Conservation (phyloP, 345 rosid genomes). For the Gossypium longicalyx region DNA sequence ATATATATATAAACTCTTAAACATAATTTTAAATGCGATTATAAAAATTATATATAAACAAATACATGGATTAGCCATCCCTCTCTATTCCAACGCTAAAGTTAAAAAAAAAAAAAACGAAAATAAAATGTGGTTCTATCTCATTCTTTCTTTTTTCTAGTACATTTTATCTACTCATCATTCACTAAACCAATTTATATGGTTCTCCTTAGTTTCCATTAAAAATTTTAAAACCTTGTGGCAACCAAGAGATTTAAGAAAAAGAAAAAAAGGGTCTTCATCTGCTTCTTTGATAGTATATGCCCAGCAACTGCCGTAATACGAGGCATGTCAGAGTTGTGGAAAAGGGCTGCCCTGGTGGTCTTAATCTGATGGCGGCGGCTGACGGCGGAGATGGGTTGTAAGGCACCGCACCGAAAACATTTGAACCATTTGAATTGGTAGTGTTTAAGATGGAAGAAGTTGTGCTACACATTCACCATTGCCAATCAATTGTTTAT, state of each 20-base stretch:
- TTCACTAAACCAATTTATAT: neutral
- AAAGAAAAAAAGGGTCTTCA: too few species aligned
- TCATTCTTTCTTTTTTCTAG: too few species aligned
- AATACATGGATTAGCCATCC: too few species aligned
- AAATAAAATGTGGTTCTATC: too few species aligned
- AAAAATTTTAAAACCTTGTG: too few species aligned
- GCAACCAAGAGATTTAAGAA: too few species aligned
- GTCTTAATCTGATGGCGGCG: neutral
- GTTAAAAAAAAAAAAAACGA: neutral
- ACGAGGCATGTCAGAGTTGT: neutral
- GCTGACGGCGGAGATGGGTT: conserved; percentile 35
- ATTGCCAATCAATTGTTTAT: neutral
- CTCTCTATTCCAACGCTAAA: too few species aligned
- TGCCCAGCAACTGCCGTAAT: neutral
- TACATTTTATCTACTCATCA: too few species aligned
- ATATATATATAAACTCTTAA: too few species aligned
- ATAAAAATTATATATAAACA: too few species aligned
- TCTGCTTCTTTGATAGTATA: neutral
- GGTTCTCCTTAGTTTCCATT: neutral
- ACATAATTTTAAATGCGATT: too few species aligned
- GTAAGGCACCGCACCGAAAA: conserved; percentile 58
- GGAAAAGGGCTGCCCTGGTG: neutral
- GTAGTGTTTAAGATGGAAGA: conserved; percentile 63
- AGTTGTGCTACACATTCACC: conserved; percentile 45
- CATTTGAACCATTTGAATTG: conserved; percentile 35